These are phyloP conservation scores for Allium cepa DNA, from an alignment of 106 monocot genomes.

Conservation along the genomic window DNA sequence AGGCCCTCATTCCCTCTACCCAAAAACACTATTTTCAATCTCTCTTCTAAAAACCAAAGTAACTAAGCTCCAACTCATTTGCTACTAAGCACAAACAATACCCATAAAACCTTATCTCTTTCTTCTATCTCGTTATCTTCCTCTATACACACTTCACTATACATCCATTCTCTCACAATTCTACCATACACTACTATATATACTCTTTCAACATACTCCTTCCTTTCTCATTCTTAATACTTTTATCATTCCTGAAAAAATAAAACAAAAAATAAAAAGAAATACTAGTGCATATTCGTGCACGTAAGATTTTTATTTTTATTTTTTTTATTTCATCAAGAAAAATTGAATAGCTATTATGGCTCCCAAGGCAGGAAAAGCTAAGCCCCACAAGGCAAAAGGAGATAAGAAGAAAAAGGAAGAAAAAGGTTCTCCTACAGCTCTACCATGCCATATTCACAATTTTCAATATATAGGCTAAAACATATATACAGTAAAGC, in stretches of 20 bases:
- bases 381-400: conserved; percentile 73
- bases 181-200: neutral
- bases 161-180: neutral
- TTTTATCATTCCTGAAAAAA: neutral
- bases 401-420: conserved; percentile 98
- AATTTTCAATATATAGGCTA: too few relatives aligned
- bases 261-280: neutral
- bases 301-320: too few relatives aligned
- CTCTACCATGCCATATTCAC: too few relatives aligned
- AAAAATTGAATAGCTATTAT: conserved; percentile 10
- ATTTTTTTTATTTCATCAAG: too few relatives aligned
- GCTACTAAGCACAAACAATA: neutral
- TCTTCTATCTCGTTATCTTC: conserved; percentile 4
- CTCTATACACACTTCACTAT: conserved; percentile 2
- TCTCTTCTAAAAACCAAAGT: neutral
- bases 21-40: conserved; percentile 11
- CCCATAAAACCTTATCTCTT: conserved; percentile 44
- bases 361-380: conserved; percentile 83
- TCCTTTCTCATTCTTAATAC: neutral
- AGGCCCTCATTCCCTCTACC: conserved; percentile 7
- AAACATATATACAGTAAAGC: too few relatives aligned
- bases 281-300: neutral
- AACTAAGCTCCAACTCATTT: conserved; percentile 6
- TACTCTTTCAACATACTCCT: neutral
- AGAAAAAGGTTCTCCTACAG: conserved; percentile 57